phyloP scores from a whole-genome alignment of 768 basidiomycete genomes.

The Sutorius australiensis region DNA sequence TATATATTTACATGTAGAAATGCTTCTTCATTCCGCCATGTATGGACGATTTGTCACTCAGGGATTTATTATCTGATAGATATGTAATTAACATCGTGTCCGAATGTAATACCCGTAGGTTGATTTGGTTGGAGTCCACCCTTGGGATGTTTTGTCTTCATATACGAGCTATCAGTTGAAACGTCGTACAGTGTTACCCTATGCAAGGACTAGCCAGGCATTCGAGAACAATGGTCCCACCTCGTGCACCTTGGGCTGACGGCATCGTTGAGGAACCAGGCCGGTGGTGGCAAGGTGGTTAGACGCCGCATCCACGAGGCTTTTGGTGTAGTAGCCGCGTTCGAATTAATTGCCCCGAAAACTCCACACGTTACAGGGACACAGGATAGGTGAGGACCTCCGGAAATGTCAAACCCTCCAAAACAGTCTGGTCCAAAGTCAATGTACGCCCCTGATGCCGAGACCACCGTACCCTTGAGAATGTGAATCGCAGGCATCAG shows the following conservation, averaged over 20 bases:
- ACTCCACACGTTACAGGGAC: background rate
- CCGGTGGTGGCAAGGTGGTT: background rate
- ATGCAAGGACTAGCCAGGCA: background rate
- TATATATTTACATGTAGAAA: conserved; percentile 14
- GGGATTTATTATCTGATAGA: conserved; percentile 23
- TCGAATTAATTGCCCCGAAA: background rate
- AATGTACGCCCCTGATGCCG: background rate
- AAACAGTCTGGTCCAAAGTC: background rate
- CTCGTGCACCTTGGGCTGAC: conserved; percentile 1
- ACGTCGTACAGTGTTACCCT: background rate
- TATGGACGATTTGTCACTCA: conserved; percentile 28
- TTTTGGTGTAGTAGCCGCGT: background rate
- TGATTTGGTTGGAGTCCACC: background rate
- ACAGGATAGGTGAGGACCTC: background rate
- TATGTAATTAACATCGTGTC: conserved; percentile 28
- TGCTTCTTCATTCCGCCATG: conserved; percentile 18
- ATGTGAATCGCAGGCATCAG: conserved; percentile 8
- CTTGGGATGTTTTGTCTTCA: background rate
- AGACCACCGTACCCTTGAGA: conserved; percentile 8
- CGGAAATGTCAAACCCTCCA: background rate
- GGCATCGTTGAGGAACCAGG: conserved; percentile 3
- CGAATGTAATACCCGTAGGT: conserved; percentile 5
- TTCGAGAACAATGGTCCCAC: background rate
- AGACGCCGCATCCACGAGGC: background rate
- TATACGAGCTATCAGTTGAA: background rate